Evolutionary conservation across 2,329 filamentous ascomycete genomes (phyloP), one percentile per base, ranked within the genome.

Genomic region (Aspergillus carbonarius): DNA sequence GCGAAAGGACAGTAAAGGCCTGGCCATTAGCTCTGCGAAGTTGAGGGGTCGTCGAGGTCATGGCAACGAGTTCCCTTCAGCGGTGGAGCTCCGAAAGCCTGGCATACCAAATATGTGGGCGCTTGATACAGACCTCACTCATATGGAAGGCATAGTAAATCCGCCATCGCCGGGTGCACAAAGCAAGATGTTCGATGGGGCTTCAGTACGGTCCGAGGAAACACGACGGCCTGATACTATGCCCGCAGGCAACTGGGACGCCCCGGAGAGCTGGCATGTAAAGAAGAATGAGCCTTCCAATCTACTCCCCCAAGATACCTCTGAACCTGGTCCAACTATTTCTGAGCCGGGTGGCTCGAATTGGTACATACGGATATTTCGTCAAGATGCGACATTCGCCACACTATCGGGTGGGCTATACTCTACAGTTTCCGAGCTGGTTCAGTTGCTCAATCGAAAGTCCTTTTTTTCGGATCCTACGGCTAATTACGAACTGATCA

Each of bases 191-290:
- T 65, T 68, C 46, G 71, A 75, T 49, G 77, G 75, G 13, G 65
- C 69, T 46, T 55, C 66, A 42, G 59, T 66, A n/a, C 72, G 71
- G 20, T 65, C 66, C 23, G 65, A 72, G 40, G 64, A 68, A n/a
- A 54, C 62, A 30, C 66, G 60, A 15, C 71, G 74, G 25, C 63
- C 68, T 20, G 74, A 77, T 32, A 72, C 74, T 20, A 60, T 68
- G 35, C 74, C 78, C 51, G 76, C 72, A 39, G 87, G 88, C 1
- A 85, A 86, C 3, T 99, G 93, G 93, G 91, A 96, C 73, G 93
- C 93, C 3, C 93, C 95, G 1, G 93, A 98, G 74, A 97, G 93
- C 72, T 99, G 95, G 95, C 92, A 91, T 52, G 93, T 98, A 25
- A 91, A 90, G 66, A 88, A 87, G 39, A 68, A 79, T 23, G 75